Conservation (phyloP, 2,329 filamentous ascomycete genomes). For the Fusarium mangiferae region DNA sequence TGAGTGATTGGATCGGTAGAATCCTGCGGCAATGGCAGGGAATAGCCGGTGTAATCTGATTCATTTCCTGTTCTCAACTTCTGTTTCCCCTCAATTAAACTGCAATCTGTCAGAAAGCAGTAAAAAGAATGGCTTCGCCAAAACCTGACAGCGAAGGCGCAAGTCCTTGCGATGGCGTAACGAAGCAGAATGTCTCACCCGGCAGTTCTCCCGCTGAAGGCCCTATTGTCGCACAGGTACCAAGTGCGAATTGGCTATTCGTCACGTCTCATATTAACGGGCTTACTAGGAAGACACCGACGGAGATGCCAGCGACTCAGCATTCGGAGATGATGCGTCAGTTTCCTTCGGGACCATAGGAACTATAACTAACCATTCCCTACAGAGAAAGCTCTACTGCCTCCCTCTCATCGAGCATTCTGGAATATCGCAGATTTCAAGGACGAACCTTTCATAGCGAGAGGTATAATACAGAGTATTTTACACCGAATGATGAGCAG, state of each 20-base stretch:
- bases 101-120: neutral
- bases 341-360: rapidly evolving
- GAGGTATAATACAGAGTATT: neutral
- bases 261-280: neutral
- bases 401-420: slow-evolving; percentile 12
- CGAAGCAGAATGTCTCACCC: neutral
- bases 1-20: neutral
- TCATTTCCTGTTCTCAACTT: neutral
- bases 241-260: rapidly evolving
- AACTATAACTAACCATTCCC: rapidly evolving
- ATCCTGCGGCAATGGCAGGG: neutral
- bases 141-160: neutral
- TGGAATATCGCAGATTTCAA: slow-evolving; percentile 3
- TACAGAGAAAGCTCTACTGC: neutral
- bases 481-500: slow-evolving; percentile 8
- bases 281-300: neutral
- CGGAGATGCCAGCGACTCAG: neutral
- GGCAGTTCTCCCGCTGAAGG: neutral
- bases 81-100: neutral
- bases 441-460: slow-evolving; percentile 12
- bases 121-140: neutral
- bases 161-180: neutral
- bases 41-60: neutral
- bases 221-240: neutral
- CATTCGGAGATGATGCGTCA: neutral